A percentile compares a stretch with the other conserved stretches of the same genome.
Evolutionary conservation across 106 monocot species (phyloP).

Genomic region (Platanthera zijinensis): DNA sequence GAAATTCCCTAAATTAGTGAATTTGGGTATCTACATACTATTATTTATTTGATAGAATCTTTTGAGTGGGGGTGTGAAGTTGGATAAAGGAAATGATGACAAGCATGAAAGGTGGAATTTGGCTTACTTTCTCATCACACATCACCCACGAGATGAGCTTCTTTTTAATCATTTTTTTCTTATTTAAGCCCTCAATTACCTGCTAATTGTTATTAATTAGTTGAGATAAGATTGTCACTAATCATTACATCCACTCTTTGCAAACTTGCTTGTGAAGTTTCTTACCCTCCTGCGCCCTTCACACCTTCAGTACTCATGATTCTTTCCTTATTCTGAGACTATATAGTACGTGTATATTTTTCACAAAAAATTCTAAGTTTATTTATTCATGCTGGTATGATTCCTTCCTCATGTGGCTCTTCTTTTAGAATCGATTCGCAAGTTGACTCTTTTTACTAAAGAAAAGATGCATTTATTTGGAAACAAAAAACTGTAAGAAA

Average conservation of each 20-base stretch:
- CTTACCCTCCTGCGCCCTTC: neutral
- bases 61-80: neutral
- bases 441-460: neutral
- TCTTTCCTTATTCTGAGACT: neutral
- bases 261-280: constrained; percentile 3
- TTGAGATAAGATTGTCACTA: neutral
- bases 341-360: neutral
- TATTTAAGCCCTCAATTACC: neutral
- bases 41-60: neutral
- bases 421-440: neutral
- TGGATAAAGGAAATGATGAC: constrained; percentile 1
- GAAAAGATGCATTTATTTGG: no score
- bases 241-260: neutral
- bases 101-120: constrained; percentile 6
- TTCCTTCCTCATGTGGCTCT: constrained; percentile 2
- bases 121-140: constrained; percentile 3
- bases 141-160: neutral
- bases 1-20: neutral
- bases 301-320: neutral
- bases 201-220: neutral
- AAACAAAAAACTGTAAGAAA: no score
- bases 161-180: neutral
- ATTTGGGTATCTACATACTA: neutral
- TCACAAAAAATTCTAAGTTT: neutral
- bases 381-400: neutral